Conservation (phyloP, 805 yeast genomes). For the Kazachstania taianensis region DNA sequence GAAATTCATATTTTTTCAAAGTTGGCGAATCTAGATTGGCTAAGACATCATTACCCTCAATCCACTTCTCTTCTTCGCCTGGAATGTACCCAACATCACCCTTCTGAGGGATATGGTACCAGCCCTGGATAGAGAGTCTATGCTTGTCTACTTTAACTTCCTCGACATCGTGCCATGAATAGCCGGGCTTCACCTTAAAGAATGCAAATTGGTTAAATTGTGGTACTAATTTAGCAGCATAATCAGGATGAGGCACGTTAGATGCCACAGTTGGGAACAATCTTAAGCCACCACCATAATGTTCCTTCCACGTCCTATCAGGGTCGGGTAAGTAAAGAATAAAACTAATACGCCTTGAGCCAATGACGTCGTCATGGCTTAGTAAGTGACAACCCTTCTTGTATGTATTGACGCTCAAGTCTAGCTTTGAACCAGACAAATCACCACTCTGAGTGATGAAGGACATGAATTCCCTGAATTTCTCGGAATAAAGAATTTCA, state of each 20-base stretch:
- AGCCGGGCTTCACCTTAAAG: slow-evolving; percentile 92
- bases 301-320: slow-evolving; percentile 76
- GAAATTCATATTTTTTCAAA: slow-evolving; percentile 71
- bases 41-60: slow-evolving; percentile 65
- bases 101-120: slow-evolving; percentile 95
- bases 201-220: slow-evolving; percentile 94
- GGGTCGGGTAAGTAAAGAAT: slow-evolving; percentile 92
- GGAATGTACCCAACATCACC: slow-evolving; percentile 81
- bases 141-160: slow-evolving; percentile 89
- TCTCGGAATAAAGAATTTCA: slow-evolving; percentile 78
- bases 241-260: slow-evolving; percentile 82
- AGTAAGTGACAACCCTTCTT: slow-evolving; percentile 87
- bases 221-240: slow-evolving; percentile 61
- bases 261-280: slow-evolving; percentile 79
- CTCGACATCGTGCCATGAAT: slow-evolving; percentile 95
- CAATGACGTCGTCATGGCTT: slow-evolving; percentile 97
- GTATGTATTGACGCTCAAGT: slow-evolving; percentile 85
- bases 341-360: slow-evolving; percentile 85
- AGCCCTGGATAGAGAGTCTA: slow-evolving; percentile 88
- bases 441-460: slow-evolving; percentile 80
- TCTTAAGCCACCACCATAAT: slow-evolving; percentile 88
- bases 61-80: slow-evolving; percentile 63
- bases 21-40: slow-evolving; percentile 70
- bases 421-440: slow-evolving; percentile 82
- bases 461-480: slow-evolving; percentile 70